Percentiles rank a stretch among this genome's conserved stretches.
Evolutionary conservation across 1,139 yeast genomes (phyloP).

Genomic region (Blastobotrys ciferrii): DNA sequence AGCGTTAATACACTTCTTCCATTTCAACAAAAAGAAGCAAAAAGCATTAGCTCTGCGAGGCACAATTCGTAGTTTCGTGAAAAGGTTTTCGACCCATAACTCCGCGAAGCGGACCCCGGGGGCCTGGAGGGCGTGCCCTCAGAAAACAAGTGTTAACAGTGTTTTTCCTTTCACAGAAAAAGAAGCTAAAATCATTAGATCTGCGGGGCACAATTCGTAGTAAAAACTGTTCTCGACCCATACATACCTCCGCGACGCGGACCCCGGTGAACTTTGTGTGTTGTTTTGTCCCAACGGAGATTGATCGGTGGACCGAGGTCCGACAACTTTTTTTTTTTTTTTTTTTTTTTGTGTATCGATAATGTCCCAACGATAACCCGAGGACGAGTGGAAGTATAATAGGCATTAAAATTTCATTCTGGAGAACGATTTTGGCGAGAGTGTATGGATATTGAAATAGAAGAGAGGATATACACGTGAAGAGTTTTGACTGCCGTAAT

Average conservation of each 20-base stretch:
- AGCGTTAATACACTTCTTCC: too few species aligned
- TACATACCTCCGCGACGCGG: neutral
- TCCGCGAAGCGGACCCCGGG: too few species aligned
- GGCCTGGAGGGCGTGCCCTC: too few species aligned
- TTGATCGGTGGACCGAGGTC: constrained; percentile 2
- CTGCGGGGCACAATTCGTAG: too few species aligned
- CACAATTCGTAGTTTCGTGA: too few species aligned
- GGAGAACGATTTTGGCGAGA: neutral
- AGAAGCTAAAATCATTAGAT: too few species aligned
- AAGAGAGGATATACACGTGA: neutral
- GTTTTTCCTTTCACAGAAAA: too few species aligned
- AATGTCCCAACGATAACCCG: neutral
- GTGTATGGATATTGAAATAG: neutral
- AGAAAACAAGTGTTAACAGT: too few species aligned
- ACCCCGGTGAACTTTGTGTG: neutral
- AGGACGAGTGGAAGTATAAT: neutral
- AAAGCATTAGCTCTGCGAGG: too few species aligned
- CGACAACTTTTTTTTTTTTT: constrained; percentile 4
- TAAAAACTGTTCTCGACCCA: too few species aligned
- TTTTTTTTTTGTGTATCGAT: neutral
- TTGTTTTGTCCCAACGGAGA: constrained; percentile 1
- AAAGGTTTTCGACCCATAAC: too few species aligned
- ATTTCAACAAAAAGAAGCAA: too few species aligned
- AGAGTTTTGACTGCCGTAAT: neutral
- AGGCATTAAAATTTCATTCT: neutral